Evolutionary conservation across 2,329 filamentous ascomycete species (phyloP).

Genomic region (Nannizzia gypsea): DNA sequence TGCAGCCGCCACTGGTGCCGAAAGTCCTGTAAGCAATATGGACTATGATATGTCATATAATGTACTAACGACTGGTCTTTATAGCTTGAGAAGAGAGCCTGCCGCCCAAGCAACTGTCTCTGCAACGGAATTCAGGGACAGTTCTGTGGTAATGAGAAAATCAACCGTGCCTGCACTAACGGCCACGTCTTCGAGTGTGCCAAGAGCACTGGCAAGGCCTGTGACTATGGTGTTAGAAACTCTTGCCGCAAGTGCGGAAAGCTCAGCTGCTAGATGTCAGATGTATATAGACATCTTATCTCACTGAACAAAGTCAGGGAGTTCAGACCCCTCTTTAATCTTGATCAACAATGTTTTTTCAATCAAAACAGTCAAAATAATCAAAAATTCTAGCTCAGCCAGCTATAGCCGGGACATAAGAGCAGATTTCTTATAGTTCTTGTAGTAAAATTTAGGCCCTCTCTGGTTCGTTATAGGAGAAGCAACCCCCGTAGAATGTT

Average conservation of each 20-base stretch:
- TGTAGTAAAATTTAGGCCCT: too few species aligned
- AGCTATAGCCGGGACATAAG: too few species aligned
- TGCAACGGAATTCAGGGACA: conserved; percentile 15
- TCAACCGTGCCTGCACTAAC: conserved; percentile 14
- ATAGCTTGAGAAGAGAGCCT: conserved; percentile 12
- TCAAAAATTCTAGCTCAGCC: too few species aligned
- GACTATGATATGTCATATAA: background rate
- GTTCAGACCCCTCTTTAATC: too few species aligned
- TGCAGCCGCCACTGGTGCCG: background rate
- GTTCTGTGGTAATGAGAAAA: conserved; percentile 14
- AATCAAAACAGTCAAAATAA: too few species aligned
- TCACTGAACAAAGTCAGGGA: too few species aligned
- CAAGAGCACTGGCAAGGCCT: conserved; percentile 9
- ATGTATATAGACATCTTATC: background rate
- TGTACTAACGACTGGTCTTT: background rate
- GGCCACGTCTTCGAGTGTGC: conserved; percentile 16
- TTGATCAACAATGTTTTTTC: too few species aligned
- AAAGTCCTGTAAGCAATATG: background rate
- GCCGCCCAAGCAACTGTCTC: conserved; percentile 12
- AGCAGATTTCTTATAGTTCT: too few species aligned
- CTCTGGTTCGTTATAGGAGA: too few species aligned
- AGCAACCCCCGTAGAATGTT: too few species aligned
- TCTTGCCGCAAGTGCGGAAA: conserved; percentile 13
- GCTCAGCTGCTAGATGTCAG: conserved; percentile 12
- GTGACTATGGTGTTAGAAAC: conserved; percentile 13